Conservation (phyloP, 1,139 yeast species). For the Scheffersomyces titani region DNA sequence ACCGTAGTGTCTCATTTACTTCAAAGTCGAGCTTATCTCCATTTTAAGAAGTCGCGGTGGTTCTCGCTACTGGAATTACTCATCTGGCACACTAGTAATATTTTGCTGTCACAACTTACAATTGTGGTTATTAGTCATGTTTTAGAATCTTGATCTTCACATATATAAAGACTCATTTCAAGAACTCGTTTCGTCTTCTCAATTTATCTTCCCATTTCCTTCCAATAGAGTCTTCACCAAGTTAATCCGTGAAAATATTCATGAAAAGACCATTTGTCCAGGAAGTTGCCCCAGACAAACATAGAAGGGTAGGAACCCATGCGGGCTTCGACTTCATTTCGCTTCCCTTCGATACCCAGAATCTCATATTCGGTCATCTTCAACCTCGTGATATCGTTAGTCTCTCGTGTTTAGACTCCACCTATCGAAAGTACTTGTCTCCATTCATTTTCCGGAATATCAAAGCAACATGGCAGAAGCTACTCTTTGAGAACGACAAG, state of each 20-base stretch:
- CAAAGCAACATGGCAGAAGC: conserved; percentile 32
- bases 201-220: neutral
- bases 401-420: conserved; percentile 21
- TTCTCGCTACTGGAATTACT: neutral
- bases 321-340: conserved; percentile 10
- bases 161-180: neutral
- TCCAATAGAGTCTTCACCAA: neutral
- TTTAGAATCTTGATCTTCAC: no score
- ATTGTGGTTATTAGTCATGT: neutral
- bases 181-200: neutral
- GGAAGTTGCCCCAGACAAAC: neutral
- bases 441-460: conserved; percentile 25
- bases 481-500: conserved; percentile 11
- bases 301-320: neutral
- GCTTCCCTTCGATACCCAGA: conserved; percentile 32
- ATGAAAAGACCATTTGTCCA: neutral
- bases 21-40: neutral
- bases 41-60: conserved; percentile 1
- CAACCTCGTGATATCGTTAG: conserved; percentile 23
- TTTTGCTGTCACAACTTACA: neutral
- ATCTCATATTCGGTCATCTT: conserved; percentile 19
- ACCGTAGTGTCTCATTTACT: neutral
- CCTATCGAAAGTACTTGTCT: conserved; percentile 20
- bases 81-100: neutral
- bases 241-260: neutral